Evolutionary conservation across 805 yeast genomes (phyloP).

Genomic region (Lachancea mirantina): DNA sequence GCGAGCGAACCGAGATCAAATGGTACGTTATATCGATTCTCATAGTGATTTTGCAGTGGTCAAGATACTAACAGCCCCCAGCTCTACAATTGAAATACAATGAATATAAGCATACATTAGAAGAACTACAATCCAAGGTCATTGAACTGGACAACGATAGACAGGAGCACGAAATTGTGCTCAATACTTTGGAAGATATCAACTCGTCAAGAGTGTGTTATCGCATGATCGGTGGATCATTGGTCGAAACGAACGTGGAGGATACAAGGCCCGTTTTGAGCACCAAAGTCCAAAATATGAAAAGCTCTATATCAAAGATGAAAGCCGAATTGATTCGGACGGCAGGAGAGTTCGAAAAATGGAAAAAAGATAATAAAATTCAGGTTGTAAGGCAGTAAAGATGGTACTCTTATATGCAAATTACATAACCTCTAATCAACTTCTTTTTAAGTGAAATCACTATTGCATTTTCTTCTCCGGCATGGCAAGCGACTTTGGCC

Average conservation of each 20-base stretch:
- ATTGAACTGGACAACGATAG: slow-evolving; percentile 43
- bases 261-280: slow-evolving; percentile 61
- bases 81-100: slow-evolving; percentile 45
- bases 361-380: slow-evolving; percentile 32
- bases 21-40: too few relatives aligned
- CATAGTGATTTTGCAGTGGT: not conserved
- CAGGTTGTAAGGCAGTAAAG: slow-evolving; percentile 28
- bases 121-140: slow-evolving; percentile 40
- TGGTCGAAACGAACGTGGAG: slow-evolving; percentile 75
- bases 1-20: slow-evolving; percentile 10
- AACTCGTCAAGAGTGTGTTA: slow-evolving; percentile 70
- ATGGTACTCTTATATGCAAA: too few relatives aligned
- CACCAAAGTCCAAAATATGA: slow-evolving; percentile 46
- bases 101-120: slow-evolving; percentile 43
- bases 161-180: slow-evolving; percentile 46
- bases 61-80: slow-evolving; percentile 10
- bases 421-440: too few relatives aligned
- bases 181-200: slow-evolving; percentile 46
- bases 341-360: slow-evolving; percentile 28
- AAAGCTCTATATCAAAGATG: slow-evolving; percentile 23
- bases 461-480: too few relatives aligned
- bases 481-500: too few relatives aligned
- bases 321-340: slow-evolving; percentile 24
- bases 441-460: too few relatives aligned
- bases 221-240: slow-evolving; percentile 90